These are phyloP conservation scores for Xerocomus minutiporus DNA, from an alignment of 1,284 basidiomycete genomes.

Conservation along the genomic window DNA sequence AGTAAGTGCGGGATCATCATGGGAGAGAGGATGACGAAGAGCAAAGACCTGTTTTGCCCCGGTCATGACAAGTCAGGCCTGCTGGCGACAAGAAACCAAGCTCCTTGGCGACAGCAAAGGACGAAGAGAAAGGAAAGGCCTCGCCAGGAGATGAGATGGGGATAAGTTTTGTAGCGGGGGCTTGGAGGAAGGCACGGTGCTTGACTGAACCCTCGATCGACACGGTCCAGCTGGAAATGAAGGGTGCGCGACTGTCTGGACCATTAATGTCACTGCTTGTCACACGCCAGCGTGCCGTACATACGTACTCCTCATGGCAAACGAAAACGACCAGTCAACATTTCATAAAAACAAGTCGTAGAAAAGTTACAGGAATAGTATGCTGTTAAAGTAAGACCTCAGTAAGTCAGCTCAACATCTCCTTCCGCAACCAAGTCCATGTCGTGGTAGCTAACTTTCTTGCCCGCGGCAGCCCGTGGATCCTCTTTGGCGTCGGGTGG, in stretches of 20 bases:
- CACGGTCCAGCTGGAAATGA: conserved; percentile 27
- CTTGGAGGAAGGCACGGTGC: conserved; percentile 14
- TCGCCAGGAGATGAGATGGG: conserved; percentile 29
- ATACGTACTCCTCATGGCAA: conserved; percentile 26
- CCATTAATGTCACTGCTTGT: conserved; percentile 26
- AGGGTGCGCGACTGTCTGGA: conserved; percentile 9
- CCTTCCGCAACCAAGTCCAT: conserved; percentile 86
- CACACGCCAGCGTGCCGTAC: conserved; percentile 22
- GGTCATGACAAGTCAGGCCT: conserved; percentile 23
- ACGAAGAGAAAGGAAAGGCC: conserved; percentile 17
- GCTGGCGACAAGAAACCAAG: conserved; percentile 13
- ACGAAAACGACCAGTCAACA: conserved; percentile 15
- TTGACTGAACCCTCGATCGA: conserved; percentile 32
- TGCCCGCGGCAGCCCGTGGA: conserved; percentile 76
- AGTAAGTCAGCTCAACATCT: conserved; percentile 76
- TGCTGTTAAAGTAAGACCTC: conserved; percentile 33
- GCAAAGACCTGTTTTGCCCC: conserved; percentile 31
- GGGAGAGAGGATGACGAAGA: conserved; percentile 23
- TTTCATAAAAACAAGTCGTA: conserved; percentile 28
- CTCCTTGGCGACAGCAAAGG: conserved; percentile 12
- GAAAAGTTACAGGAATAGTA: conserved; percentile 21
- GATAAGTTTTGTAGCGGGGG: conserved; percentile 13
- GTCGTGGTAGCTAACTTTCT: conserved; percentile 80
- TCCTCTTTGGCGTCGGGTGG: conserved; percentile 84
- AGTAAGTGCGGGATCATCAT: conserved; percentile 33